These are phyloP conservation scores for Arachnomyces sp. DNA, from an alignment of 2,329 filamentous ascomycete genomes.

Conservation along the genomic window DNA sequence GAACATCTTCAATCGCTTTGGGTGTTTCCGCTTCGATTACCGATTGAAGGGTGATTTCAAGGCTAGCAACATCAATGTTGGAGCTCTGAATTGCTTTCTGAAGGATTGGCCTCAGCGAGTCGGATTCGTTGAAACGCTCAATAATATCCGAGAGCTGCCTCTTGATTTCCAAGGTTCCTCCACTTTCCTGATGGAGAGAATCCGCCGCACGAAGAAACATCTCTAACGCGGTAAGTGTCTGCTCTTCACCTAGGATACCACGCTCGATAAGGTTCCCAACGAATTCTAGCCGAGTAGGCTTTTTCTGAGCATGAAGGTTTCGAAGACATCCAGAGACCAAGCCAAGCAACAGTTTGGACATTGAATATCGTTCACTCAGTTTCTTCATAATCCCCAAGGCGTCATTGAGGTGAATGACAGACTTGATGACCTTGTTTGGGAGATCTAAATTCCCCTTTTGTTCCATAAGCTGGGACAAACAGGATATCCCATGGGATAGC, in stretches of 20 bases:
- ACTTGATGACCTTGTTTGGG: conserved; percentile 59
- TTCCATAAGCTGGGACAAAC: conserved; percentile 72
- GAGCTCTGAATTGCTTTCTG: conserved; percentile 58
- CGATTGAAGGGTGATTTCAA: conserved; percentile 67
- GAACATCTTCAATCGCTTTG: conserved; percentile 41
- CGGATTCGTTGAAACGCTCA: conserved; percentile 56
- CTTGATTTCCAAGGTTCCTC: conserved; percentile 41
- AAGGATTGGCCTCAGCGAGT: conserved; percentile 54
- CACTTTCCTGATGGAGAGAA: conserved; percentile 40
- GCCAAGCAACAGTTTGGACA: conserved; percentile 28
- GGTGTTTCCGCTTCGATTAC: conserved; percentile 54
- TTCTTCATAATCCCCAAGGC: conserved; percentile 26
- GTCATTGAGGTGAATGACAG: conserved; percentile 28
- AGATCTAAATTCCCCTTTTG: conserved; percentile 63
- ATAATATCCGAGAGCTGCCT: conserved; percentile 58
- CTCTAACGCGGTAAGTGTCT: conserved; percentile 24
- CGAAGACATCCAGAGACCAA: conserved; percentile 27
- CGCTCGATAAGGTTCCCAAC: conserved; percentile 30
- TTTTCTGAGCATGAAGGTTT: conserved; percentile 25
- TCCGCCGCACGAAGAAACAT: conserved; percentile 27
- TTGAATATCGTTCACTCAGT: conserved; percentile 25
- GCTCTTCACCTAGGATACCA: conserved; percentile 23
- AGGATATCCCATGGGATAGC: conserved; percentile 63
- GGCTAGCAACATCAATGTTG: conserved; percentile 61
- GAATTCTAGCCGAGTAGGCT: conserved; percentile 38